A percentile compares a stretch with the other conserved stretches of the same genome.
These are phyloP conservation scores for Annulohypoxylon truncatum DNA, from an alignment of 2,329 filamentous ascomycete genomes.

Conservation along the genomic window DNA sequence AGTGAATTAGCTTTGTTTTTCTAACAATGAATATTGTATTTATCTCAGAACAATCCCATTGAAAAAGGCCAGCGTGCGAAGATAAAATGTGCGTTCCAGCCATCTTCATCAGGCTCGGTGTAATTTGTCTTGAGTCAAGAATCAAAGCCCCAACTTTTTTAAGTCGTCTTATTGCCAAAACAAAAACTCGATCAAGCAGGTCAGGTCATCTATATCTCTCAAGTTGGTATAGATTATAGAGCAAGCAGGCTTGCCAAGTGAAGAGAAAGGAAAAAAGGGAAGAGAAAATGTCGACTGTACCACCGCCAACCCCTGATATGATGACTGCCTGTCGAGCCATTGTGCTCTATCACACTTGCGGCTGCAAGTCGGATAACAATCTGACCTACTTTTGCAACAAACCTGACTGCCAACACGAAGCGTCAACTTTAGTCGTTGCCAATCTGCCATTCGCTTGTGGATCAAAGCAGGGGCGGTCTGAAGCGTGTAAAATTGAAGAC, in stretches of 20 bases:
- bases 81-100: slow-evolving; percentile 2
- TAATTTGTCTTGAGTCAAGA: neutral
- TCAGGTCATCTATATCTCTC: neutral
- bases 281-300: slow-evolving; percentile 9
- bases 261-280: neutral
- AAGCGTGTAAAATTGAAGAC: slow-evolving; percentile 20
- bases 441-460: slow-evolving; percentile 31
- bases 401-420: slow-evolving; percentile 26
- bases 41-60: slow-evolving; percentile 2
- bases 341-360: slow-evolving; percentile 41
- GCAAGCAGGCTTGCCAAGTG: slow-evolving; percentile 38
- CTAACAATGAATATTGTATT: neutral
- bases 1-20: neutral
- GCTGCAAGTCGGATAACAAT: slow-evolving; percentile 31
- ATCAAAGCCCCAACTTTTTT: neutral
- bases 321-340: slow-evolving; percentile 30
- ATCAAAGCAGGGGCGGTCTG: neutral
- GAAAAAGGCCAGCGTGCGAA: neutral
- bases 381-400: slow-evolving; percentile 24
- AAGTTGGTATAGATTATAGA: neutral
- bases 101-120: neutral
- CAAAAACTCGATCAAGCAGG: neutral
- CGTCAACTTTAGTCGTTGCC: slow-evolving; percentile 20
- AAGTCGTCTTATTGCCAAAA: neutral
- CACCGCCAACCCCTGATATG: neutral